Evolutionary conservation across 2,329 filamentous ascomycete species (phyloP).

Genomic region (Alternaria gaisen): DNA sequence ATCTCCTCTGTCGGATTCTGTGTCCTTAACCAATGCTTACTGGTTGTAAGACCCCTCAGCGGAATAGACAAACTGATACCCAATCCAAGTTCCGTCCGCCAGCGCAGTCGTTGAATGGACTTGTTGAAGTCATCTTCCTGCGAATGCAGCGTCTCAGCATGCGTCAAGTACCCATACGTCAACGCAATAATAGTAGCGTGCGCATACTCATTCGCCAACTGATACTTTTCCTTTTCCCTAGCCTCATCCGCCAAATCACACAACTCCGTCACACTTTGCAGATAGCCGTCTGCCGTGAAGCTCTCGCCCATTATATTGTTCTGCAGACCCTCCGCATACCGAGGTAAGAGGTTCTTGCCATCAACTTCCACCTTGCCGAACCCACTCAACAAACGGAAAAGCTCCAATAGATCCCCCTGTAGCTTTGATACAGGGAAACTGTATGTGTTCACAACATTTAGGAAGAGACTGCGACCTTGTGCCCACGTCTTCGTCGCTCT

Average conservation of each 20-base stretch:
- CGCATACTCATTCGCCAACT: conserved; percentile 31
- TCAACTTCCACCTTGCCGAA: conserved; percentile 33
- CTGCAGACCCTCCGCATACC: conserved; percentile 37
- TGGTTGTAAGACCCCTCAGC: conserved; percentile 14
- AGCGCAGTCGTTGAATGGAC: conserved; percentile 39
- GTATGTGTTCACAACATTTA: conserved; percentile 38
- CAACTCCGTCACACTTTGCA: conserved; percentile 27
- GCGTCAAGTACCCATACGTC: conserved; percentile 46
- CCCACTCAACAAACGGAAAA: conserved; percentile 38
- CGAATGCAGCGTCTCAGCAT: conserved; percentile 37
- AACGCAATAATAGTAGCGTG: conserved; percentile 40
- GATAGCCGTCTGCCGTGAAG: conserved; percentile 29
- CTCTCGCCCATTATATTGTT: conserved; percentile 24
- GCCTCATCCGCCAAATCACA: conserved; percentile 33
- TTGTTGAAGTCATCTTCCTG: conserved; percentile 32
- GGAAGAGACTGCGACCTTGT: conserved; percentile 28
- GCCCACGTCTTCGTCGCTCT: conserved; percentile 34
- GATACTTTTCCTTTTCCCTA: conserved; percentile 23
- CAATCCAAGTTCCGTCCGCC: conserved; percentile 39
- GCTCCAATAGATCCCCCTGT: conserved; percentile 46
- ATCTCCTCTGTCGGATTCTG: background rate
- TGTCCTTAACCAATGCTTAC: conserved; percentile 25
- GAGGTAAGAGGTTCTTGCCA: conserved; percentile 28
- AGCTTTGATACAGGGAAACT: conserved; percentile 33
- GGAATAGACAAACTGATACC: conserved; percentile 31